A percentile compares a stretch with the other conserved stretches of the same genome.
phyloP scores from a whole-genome alignment of 768 basidiomycete species.

The Lactifluus hygrophoroides region DNA sequence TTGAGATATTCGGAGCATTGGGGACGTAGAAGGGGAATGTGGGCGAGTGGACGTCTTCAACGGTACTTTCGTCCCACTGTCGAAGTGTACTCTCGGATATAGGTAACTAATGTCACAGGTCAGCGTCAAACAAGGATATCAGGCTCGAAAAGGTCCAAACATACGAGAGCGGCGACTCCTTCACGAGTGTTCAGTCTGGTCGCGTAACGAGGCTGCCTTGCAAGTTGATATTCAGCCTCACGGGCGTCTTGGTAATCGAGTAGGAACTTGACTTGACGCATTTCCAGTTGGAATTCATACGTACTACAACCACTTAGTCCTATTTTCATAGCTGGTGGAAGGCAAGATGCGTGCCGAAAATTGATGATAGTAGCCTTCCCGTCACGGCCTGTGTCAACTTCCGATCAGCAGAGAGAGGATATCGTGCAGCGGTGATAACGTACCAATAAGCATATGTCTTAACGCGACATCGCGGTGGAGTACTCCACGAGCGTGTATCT shows the following conservation, averaged over 20 bases:
- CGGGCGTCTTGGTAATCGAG: conserved; percentile 38
- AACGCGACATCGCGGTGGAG: conserved; percentile 27
- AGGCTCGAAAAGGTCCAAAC: background rate
- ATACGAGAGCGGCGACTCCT: background rate
- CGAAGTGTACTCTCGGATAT: conserved; percentile 11
- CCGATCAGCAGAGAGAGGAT: background rate
- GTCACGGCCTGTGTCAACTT: conserved; percentile 30
- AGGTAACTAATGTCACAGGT: conserved; percentile 4
- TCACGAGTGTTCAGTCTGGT: background rate
- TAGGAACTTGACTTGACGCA: conserved; percentile 48
- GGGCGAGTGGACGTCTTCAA: conserved; percentile 4
- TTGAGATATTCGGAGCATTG: background rate
- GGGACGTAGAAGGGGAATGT: conserved; percentile 4
- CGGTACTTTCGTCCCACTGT: conserved; percentile 13
- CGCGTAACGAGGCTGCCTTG: background rate
- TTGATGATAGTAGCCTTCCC: conserved; percentile 38
- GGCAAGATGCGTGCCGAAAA: conserved; percentile 36
- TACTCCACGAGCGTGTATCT: conserved; percentile 31
- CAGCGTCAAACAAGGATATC: background rate
- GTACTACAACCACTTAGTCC: conserved; percentile 31
- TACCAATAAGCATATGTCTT: conserved; percentile 42
- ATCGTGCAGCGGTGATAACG: background rate
- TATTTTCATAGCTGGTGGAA: conserved; percentile 25
- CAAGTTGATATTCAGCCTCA: conserved; percentile 13
- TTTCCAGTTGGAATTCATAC: conserved; percentile 41